Percentiles rank a stretch among this genome's conserved stretches.
These are phyloP conservation scores for Sarocladium strictum DNA, from an alignment of 2,329 filamentous ascomycete genomes.

Conservation along the genomic window DNA sequence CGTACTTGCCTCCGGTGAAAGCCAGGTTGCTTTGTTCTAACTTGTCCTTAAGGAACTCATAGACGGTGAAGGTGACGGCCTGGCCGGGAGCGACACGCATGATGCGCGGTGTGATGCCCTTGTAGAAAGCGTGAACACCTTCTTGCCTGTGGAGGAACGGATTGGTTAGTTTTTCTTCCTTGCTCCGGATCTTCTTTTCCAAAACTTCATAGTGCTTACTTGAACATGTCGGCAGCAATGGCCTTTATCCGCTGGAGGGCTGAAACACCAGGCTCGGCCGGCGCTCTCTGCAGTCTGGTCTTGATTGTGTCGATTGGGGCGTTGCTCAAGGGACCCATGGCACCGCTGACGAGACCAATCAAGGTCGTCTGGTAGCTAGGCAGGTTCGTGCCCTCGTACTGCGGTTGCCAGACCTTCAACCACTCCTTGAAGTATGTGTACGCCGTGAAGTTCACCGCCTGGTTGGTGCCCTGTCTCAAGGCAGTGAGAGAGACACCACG, in stretches of 20 bases:
- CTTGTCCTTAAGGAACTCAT: conserved; percentile 69
- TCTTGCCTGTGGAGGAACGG: conserved; percentile 59
- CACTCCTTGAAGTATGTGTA: conserved; percentile 88
- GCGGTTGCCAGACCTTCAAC: conserved; percentile 66
- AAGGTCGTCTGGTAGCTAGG: conserved; percentile 86
- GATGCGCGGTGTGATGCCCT: conserved; percentile 94
- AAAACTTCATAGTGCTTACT: conserved; percentile 36
- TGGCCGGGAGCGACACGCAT: conserved; percentile 97
- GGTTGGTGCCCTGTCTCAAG: conserved; percentile 90
- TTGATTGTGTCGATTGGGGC: conserved; percentile 99
- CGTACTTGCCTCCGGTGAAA: conserved; percentile 57
- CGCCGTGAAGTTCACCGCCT: conserved; percentile 97
- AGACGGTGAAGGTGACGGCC: conserved; percentile 71
- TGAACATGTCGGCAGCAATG: conserved; percentile 83
- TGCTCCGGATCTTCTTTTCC: not conserved
- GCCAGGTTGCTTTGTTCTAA: conserved; percentile 63
- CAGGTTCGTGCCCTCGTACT: conserved; percentile 58
- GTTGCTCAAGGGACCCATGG: conserved; percentile 93
- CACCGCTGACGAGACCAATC: conserved; percentile 85
- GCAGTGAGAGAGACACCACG: conserved; percentile 91
- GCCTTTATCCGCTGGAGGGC: conserved; percentile 70
- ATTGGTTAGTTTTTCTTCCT: not conserved
- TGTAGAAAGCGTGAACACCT: conserved; percentile 92
- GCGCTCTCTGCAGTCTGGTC: conserved; percentile 87
- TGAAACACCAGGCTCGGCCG: conserved; percentile 72